Evolutionary conservation across 2,329 filamentous ascomycete genomes (phyloP), one percentile per base, ranked within the genome.

Genomic region (Mycocentrospora acerina): DNA sequence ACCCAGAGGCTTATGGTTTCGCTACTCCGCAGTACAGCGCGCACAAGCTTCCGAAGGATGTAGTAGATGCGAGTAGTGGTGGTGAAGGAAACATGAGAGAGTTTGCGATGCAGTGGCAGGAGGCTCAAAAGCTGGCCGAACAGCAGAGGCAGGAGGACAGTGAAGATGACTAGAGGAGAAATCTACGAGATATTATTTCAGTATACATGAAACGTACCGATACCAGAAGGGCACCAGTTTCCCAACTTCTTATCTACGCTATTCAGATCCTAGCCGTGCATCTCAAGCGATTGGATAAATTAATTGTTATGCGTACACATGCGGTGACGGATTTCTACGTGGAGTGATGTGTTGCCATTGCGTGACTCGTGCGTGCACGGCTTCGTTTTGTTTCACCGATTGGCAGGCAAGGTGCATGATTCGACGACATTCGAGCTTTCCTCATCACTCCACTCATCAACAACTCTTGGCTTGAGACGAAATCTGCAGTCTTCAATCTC

Each of bases 11-110:
- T 1, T 93, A 89, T 62, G 86, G 86, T 53, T 94, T 96, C 62
- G 83, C 80, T 50, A 86, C 87, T 4, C 81, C 89, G 1, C 87
- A 91, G 59, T 97, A 95, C 67, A 95, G 90, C 46, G 91, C 93
- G 3, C 91, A 97, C 63, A 98, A 97, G 69, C 71, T 98, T 54
- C 93, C 93, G 1, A 90, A 85, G 65, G 93, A 98, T 55, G 89
- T 97, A 2, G 90, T 96, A 2, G 81, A 84, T 58, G 81, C 81
- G 2, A 79, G 77, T 19, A 69, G 64, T 22, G 73, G 75, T 13
- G 73, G 71, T 1, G 81, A 87, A 38, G 87, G 86, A 3, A 86
- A 85, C 0, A 77, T 97, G 71, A 78, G 84, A 44, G 90, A 95
- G 68, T 75, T 76, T 55, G 71, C 72, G 4, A 62, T 65, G 38